Evolutionary conservation across 305 asterid species (phyloP), one percentile per base, ranked within the genome.

Genomic region (Rubia occidens): DNA sequence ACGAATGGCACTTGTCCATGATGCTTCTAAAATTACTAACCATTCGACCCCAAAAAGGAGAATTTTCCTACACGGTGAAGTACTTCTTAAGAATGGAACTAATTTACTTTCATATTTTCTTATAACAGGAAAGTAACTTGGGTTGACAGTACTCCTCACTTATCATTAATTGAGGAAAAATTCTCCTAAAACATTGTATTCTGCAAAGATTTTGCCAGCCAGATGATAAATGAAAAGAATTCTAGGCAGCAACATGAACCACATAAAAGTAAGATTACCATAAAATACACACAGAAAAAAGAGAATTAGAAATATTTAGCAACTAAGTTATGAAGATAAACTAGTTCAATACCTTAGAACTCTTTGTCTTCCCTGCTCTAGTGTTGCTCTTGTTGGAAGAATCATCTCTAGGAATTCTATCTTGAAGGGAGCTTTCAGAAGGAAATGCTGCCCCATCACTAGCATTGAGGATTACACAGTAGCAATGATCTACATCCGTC

Each of bases 401-500:
- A 70, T 64, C 71, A 14, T 74, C 84, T 20, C 61, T 69, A 60
- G 89, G 76, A 79, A 80, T 71, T 51, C 66, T 45, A 72, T 70
- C 76, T 60, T 77, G 81, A 45, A 73, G 83, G 62, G 72, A 78
- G 58, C 67, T 84, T 53, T 85, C 89, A 74, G 61, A 49, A 6
- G 99, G 97, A 82, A 89, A 89, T 74, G 95, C 95, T 40, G 93
- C 95, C 73, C 93, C 99, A 65, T 84, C 88, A 71, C 84, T 85
- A 60, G 99, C 99, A 76, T 94, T 85, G 73, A 94, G 88, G 77
- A 94, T 78, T 55, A 94, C 97, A 75, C 97, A 91, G 69, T 90
- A 94, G 79, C 99, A 94, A 83, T 94, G 96, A 75, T 94, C 99
- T 42, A 89, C 81, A 81, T 94, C 99, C 43, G 96, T 90, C 80